Evolutionary conservation across 306 rosid genomes (phyloP).

Genomic region (Gynostemma pentaphyllum): DNA sequence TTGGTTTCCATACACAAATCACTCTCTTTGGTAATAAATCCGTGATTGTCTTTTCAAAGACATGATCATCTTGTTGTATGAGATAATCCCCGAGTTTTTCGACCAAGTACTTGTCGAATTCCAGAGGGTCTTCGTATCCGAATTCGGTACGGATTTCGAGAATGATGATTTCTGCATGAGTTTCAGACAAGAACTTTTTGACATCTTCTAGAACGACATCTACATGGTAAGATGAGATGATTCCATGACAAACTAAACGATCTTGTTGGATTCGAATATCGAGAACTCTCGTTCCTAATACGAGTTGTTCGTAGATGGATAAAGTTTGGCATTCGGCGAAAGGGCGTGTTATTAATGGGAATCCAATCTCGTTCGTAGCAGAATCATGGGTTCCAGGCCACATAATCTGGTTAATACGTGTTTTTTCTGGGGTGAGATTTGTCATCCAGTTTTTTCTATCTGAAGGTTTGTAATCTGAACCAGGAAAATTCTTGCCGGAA

Average conservation of each 20-base stretch:
- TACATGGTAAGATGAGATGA: constrained; percentile 47
- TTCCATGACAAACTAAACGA: constrained; percentile 64
- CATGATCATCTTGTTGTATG: constrained; percentile 57
- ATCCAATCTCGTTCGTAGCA: constrained; percentile 65
- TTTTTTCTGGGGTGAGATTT: constrained; percentile 31
- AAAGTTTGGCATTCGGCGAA: constrained; percentile 80
- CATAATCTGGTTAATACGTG: constrained; percentile 41
- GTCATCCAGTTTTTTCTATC: constrained; percentile 83
- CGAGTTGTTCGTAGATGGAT: constrained; percentile 66
- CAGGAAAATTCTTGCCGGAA: constrained; percentile 45
- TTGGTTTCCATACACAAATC: constrained; percentile 83
- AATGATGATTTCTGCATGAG: constrained; percentile 50
- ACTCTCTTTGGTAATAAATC: constrained; percentile 61
- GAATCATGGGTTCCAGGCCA: constrained; percentile 98
- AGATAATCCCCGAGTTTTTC: constrained; percentile 51
- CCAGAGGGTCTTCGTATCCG: constrained; percentile 69
- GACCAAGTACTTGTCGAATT: constrained; percentile 58
- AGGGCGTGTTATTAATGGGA: constrained; percentile 64
- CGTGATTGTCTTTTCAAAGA: constrained; percentile 38
- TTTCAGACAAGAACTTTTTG: constrained; percentile 52
- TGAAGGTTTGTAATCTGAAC: constrained; percentile 37
- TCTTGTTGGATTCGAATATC: constrained; percentile 65
- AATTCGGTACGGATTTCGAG: constrained; percentile 75
- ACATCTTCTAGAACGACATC: constrained; percentile 48
- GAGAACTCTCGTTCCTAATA: constrained; percentile 35